phyloP scores from a whole-genome alignment of 257 asterid species.

The Ilex aquifolium region DNA sequence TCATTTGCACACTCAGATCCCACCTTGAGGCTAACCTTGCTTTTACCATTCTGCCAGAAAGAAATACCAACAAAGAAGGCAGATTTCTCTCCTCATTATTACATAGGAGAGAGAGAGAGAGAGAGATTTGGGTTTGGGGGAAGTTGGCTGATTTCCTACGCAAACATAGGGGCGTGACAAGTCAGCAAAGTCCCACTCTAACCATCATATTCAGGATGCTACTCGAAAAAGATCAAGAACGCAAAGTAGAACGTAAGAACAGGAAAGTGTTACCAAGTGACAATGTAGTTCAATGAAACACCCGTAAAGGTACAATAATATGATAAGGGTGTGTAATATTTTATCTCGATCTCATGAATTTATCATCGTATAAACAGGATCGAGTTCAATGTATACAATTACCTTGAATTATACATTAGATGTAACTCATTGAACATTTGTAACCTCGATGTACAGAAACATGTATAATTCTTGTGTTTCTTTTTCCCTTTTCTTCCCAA shows the following conservation, averaged over 20 bases:
- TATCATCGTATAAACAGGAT: too few relatives aligned
- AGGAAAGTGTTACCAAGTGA: conserved; percentile 16
- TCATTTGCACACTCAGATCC: conserved; percentile 26
- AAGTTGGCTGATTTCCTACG: conserved; percentile 9
- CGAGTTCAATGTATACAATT: too few relatives aligned
- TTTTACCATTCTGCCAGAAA: conserved; percentile 6
- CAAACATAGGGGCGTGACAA: conserved; percentile 11
- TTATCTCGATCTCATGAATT: too few relatives aligned
- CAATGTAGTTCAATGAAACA: conserved; percentile 9
- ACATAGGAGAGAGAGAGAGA: not conserved
- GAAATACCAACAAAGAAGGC: not conserved
- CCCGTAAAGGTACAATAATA: too few relatives aligned
- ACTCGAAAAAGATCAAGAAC: conserved; percentile 21
- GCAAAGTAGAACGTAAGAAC: conserved; percentile 12
- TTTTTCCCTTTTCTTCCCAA: too few relatives aligned
- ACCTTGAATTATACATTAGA: too few relatives aligned
- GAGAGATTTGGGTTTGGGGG: not conserved
- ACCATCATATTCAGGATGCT: conserved; percentile 12
- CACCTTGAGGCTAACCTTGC: conserved; percentile 13
- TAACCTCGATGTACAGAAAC: too few relatives aligned
- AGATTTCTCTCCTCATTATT: too few relatives aligned
- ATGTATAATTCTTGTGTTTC: too few relatives aligned
- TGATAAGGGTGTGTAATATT: too few relatives aligned
- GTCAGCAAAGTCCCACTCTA: conserved; percentile 15
- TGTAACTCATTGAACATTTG: too few relatives aligned